Conservation (phyloP, 345 rosid species). For the Erodium maritimum region DNA sequence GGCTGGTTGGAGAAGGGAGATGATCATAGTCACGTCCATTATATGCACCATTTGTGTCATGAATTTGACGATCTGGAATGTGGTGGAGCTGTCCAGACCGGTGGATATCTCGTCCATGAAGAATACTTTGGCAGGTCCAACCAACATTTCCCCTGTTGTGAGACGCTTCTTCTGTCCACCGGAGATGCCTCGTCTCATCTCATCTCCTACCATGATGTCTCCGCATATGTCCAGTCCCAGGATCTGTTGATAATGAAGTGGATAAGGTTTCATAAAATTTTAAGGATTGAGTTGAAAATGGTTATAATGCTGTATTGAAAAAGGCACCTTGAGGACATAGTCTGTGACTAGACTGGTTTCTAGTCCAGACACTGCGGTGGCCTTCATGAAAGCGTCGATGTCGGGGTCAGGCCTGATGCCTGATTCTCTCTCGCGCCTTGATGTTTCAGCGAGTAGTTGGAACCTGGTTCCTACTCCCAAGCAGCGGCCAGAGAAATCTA, state of each 20-base stretch:
- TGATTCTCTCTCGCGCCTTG: constrained; percentile 29
- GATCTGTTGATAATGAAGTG: constrained; percentile 6
- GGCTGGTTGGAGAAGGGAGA: constrained; percentile 43
- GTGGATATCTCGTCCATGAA: constrained; percentile 52
- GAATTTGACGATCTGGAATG: constrained; percentile 33
- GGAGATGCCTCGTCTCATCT: constrained; percentile 40
- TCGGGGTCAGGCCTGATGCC: constrained; percentile 30
- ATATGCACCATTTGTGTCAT: constrained; percentile 39
- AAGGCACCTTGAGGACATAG: constrained; percentile 26
- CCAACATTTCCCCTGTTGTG: constrained; percentile 27
- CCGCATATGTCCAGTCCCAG: constrained; percentile 32
- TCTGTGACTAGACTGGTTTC: constrained; percentile 21
- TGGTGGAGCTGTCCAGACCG: constrained; percentile 41
- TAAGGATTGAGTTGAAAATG: too few relatives aligned
- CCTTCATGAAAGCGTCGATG: constrained; percentile 27
- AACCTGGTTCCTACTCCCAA: constrained; percentile 29
- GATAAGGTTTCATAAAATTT: neutral
- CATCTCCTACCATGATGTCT: constrained; percentile 33
- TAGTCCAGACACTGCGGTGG: constrained; percentile 25
- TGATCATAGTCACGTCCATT: constrained; percentile 30
- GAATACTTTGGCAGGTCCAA: constrained; percentile 28
- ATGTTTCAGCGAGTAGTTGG: constrained; percentile 24
- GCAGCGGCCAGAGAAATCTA: constrained; percentile 33
- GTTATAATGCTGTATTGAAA: too few relatives aligned
- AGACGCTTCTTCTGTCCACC: constrained; percentile 25